A percentile compares a stretch with the other conserved stretches of the same genome.
Evolutionary conservation across 129 eudicot species (phyloP).

Genomic region (Chrysanthemum makinoi): DNA sequence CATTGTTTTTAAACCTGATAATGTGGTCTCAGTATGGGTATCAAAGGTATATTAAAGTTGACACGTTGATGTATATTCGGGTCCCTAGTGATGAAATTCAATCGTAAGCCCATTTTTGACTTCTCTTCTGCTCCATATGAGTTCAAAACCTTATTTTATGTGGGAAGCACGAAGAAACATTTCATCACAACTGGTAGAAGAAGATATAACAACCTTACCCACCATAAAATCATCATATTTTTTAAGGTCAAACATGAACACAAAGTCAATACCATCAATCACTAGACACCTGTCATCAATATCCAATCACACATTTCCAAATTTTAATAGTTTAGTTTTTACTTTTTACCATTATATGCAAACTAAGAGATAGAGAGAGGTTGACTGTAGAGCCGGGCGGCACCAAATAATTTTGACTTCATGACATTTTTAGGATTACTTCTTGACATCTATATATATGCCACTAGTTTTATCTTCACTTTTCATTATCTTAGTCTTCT

Average conservation of each 20-base stretch:
- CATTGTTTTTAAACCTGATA: neutral
- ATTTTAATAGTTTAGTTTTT: slow-evolving; percentile 16
- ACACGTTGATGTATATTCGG: slow-evolving; percentile 28
- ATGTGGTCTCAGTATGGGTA: slow-evolving; percentile 30
- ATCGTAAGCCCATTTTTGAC: slow-evolving; percentile 28
- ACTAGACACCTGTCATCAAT: slow-evolving; percentile 39
- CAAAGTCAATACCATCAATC: slow-evolving; percentile 47
- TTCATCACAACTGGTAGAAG: slow-evolving; percentile 53
- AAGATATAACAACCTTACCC: slow-evolving; percentile 67
- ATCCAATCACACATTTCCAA: slow-evolving; percentile 19
- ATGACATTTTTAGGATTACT: slow-evolving; percentile 16
- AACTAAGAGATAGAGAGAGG: slow-evolving; percentile 31
- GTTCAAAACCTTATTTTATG: slow-evolving; percentile 26
- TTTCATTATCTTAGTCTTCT: slow-evolving; percentile 28
- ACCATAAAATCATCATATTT: slow-evolving; percentile 32
- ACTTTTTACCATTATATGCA: slow-evolving; percentile 31
- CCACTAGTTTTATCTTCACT: slow-evolving; percentile 34
- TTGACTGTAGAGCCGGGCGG: slow-evolving; percentile 52
- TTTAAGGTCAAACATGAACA: slow-evolving; percentile 23
- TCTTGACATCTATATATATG: slow-evolving; percentile 36
- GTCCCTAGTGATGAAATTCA: slow-evolving; percentile 31
- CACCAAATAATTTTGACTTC: slow-evolving; percentile 72
- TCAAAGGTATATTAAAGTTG: slow-evolving; percentile 21
- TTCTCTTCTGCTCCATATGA: slow-evolving; percentile 20
- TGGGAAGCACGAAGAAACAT: slow-evolving; percentile 30